Evolutionary conservation across 2,329 filamentous ascomycete genomes (phyloP).

Genomic region (Domatiomyces globalis): DNA sequence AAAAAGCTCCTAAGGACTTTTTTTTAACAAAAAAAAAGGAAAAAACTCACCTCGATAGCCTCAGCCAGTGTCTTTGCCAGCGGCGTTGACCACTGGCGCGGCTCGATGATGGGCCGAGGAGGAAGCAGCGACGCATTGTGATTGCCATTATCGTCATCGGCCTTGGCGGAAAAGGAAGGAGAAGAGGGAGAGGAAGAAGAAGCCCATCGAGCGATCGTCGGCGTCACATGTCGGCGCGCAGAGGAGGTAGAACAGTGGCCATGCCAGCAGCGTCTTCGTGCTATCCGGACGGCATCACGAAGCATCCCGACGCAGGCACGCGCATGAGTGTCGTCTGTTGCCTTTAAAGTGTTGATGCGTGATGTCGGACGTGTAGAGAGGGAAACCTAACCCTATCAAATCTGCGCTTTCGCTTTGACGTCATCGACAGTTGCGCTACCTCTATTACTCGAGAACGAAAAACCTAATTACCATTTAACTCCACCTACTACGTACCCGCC

Average conservation of each 20-base stretch:
- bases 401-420: background rate
- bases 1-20: too few relatives aligned
- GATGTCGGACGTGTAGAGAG: too few relatives aligned
- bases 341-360: too few relatives aligned
- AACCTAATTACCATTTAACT: too few relatives aligned
- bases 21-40: background rate
- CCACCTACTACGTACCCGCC: too few relatives aligned
- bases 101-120: conserved; percentile 2
- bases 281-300: background rate
- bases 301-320: background rate
- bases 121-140: conserved; percentile 6
- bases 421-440: background rate
- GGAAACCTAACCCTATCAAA: background rate
- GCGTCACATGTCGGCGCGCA: background rate
- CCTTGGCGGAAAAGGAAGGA: background rate
- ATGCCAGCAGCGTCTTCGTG: background rate
- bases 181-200: background rate
- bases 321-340: too few relatives aligned
- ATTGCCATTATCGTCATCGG: background rate
- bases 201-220: background rate
- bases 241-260: too few relatives aligned
- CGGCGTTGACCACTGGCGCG: conserved; percentile 75
- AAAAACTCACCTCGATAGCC: conserved; percentile 58
- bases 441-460: too few relatives aligned
- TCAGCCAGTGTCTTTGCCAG: conserved; percentile 74